Base-by-base conservation (phyloP, 768 basidiomycete species). In the Amanita inopinata region DNA sequence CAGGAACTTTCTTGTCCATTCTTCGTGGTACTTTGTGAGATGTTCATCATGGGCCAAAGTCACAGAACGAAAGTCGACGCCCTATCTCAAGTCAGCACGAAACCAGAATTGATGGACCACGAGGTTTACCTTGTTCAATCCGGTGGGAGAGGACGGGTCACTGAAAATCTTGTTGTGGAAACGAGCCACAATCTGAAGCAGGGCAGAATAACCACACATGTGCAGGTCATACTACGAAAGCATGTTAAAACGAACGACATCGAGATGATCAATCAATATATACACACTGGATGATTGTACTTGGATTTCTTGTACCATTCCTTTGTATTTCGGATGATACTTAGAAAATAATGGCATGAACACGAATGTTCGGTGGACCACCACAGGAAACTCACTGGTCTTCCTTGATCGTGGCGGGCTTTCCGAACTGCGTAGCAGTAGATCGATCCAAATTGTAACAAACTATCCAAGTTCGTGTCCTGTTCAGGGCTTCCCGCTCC, bases 361-460 rank as follows among this genome's bases (percentile, higher is more conserved):
- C 35, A 24, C 12, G 5, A 10, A 25, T 22, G 28, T 30, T 12
- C 31, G 33, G 30, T 4, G 10, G 5, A 30, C n/a, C n/a, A n/a
- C n/a, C n/a, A n/a, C 37, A n/a, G 33, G 36, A 32, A 6, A 65
- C 77, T 40, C 50, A 80, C 79, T 73, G 81, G 55, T 92, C 87
- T 52, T 91, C 89, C 51, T 83, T 83, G 55, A 93, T 81, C 6
- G 87, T 89, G 9, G 80, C 81, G 2, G 89, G 87, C 59, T 91
- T 91, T 3, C 90, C 91, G 56, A 90, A 87, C 56, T 91, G 83
- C 2, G 84, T 90, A 2, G 87, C 81, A 2, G 83, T 82, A 19
- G 88, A 91, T 12, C 86, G 76, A 57, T 96, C 91, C 45, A 93
- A 58, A 55, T 88, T 87, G 63, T 83, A 91, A 57, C 87, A 92